phyloP scores from a whole-genome alignment of 495 filamentous ascomycete species.

The Aspergillus haitiensis region DNA sequence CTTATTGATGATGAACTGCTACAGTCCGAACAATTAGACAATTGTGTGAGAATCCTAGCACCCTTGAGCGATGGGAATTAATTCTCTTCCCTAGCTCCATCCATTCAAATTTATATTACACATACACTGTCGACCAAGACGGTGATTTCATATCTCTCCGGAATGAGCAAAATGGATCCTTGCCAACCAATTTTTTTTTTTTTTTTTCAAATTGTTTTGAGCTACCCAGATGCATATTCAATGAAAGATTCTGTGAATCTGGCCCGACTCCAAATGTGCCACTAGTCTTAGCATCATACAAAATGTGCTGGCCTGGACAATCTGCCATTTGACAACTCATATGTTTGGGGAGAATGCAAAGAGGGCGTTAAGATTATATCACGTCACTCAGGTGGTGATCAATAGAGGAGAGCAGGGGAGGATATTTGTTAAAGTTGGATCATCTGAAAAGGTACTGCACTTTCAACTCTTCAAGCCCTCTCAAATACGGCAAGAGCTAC shows the following conservation, averaged over 20 bases:
- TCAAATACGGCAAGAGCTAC: conserved; percentile 20
- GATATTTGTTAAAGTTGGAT: neutral
- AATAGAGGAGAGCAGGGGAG: neutral
- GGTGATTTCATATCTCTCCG: conserved; percentile 16
- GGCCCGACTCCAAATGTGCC: neutral
- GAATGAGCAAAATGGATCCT: conserved; percentile 1
- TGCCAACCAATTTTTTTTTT: too few relatives aligned
- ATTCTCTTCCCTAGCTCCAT: conserved; percentile 14
- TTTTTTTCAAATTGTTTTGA: too few relatives aligned
- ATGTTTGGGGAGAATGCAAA: neutral
- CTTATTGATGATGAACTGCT: conserved; percentile 10
- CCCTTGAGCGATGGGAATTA: conserved; percentile 6
- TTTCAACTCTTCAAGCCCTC: conserved; percentile 19
- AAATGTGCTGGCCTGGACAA: conserved; percentile 12
- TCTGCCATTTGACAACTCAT: neutral
- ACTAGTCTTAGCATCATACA: conserved; percentile 9
- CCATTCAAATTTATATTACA: conserved; percentile 21
- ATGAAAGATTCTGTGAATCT: neutral
- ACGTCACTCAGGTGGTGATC: neutral
- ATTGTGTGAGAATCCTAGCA: conserved; percentile 5
- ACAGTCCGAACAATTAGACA: conserved; percentile 16
- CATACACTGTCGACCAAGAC: conserved; percentile 22
- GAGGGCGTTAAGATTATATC: neutral
- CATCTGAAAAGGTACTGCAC: conserved; percentile 8
- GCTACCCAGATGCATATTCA: neutral